Conservation (phyloP, 106 monocot species). For the Dendrobium chrysotoxum region DNA sequence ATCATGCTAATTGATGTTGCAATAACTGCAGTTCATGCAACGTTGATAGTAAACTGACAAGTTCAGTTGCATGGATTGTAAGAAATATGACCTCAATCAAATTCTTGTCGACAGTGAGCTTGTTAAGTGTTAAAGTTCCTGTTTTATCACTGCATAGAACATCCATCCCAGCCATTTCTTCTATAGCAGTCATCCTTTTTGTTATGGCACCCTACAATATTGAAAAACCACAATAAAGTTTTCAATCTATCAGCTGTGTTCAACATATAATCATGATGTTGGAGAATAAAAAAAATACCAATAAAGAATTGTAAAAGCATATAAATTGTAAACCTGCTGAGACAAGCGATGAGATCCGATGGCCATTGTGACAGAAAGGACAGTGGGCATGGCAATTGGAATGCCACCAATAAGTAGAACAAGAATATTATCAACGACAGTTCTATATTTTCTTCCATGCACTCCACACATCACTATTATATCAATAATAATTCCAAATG, state of each 20-base stretch:
- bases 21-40: neutral
- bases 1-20: neutral
- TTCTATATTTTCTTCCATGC: slow-evolving; percentile 27
- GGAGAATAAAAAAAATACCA: neutral
- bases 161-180: slow-evolving; percentile 60
- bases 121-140: slow-evolving; percentile 54
- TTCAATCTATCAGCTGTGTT: neutral
- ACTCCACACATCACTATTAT: slow-evolving; percentile 31
- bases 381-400: slow-evolving; percentile 50
- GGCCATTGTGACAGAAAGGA: slow-evolving; percentile 53
- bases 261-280: neutral
- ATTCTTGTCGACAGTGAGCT: slow-evolving; percentile 41
- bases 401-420: slow-evolving; percentile 52
- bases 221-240: neutral
- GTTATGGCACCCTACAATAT: slow-evolving; percentile 40
- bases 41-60: neutral
- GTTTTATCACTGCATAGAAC: slow-evolving; percentile 57
- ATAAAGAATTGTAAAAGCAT: neutral
- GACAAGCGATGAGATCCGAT: slow-evolving; percentile 51
- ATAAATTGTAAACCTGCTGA: slow-evolving; percentile 23
- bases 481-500: slow-evolving; percentile 44
- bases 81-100: slow-evolving; percentile 32
- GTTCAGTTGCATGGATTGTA: neutral
- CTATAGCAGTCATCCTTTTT: slow-evolving; percentile 59
- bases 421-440: slow-evolving; percentile 39